Percentiles rank a stretch among this genome's conserved stretches.
phyloP scores from a whole-genome alignment of 2,329 filamentous ascomycete genomes.

The Neonectria hederae region DNA sequence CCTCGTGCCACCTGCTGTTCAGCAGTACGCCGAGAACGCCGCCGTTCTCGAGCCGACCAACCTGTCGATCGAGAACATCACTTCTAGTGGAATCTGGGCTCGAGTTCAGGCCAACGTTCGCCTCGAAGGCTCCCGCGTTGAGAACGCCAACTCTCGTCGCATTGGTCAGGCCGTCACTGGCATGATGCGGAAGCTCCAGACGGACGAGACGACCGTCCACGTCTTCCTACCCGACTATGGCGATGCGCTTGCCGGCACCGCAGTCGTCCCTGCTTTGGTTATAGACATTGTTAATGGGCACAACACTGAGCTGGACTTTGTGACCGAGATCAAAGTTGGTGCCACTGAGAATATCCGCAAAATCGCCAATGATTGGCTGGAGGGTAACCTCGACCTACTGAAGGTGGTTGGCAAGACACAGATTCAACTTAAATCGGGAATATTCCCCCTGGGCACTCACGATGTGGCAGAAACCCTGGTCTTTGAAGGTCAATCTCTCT shows the following conservation, averaged over 20 bases:
- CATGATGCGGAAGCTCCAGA: constrained; percentile 81
- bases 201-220: constrained; percentile 74
- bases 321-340: constrained; percentile 79
- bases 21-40: constrained; percentile 87
- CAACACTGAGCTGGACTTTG: constrained; percentile 79
- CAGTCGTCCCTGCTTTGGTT: constrained; percentile 77
- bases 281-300: constrained; percentile 82
- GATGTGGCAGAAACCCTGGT: constrained; percentile 76
- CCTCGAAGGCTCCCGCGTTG: constrained; percentile 81
- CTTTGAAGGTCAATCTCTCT: constrained; percentile 84
- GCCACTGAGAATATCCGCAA: constrained; percentile 79
- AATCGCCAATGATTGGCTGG: constrained; percentile 88
- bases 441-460: constrained; percentile 82
- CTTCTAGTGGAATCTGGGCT: constrained; percentile 77
- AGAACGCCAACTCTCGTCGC: constrained; percentile 74
- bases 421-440: constrained; percentile 79
- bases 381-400: constrained; percentile 77
- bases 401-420: constrained; percentile 77
- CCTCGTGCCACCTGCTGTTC: constrained; percentile 79
- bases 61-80: constrained; percentile 87
- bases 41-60: constrained; percentile 83
- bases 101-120: constrained; percentile 84
- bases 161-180: constrained; percentile 83
- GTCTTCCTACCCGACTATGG: constrained; percentile 87
- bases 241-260: constrained; percentile 79